Percentiles rank a stretch among this genome's conserved stretches.
Evolutionary conservation across 306 rosid genomes (phyloP).

Genomic region (Quercus engelmannii): DNA sequence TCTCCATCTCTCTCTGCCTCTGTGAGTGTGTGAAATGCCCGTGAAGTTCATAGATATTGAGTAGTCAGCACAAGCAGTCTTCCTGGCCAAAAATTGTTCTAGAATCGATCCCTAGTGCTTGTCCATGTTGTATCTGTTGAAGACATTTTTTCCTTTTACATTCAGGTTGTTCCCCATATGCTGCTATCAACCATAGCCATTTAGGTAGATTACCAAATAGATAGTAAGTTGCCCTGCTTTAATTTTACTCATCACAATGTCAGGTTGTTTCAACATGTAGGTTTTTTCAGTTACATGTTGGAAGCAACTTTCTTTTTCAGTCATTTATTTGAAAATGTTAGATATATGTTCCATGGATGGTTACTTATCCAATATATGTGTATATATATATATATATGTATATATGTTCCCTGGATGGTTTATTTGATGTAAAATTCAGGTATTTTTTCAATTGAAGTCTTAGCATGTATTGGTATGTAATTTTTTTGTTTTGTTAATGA

Average conservation of each 20-base stretch:
- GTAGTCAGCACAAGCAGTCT: not conserved
- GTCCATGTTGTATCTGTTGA: not conserved
- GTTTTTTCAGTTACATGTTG: not conserved
- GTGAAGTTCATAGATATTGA: not conserved
- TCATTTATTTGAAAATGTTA: not conserved
- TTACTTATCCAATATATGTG: not conserved
- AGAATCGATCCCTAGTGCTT: not conserved
- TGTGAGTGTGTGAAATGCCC: not conserved
- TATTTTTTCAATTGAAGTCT: not conserved
- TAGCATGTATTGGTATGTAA: not conserved
- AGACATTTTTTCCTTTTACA: not conserved
- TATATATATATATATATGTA: too few relatives aligned
- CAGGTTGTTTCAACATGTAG: not conserved
- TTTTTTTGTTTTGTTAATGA: not conserved
- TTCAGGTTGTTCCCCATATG: not conserved
- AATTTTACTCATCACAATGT: not conserved
- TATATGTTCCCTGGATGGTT: not conserved
- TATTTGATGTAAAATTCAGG: not conserved
- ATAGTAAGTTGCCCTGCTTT: not conserved
- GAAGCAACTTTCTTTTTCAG: slow-evolving; percentile 1
- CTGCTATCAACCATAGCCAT: not conserved
- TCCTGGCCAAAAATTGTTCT: not conserved
- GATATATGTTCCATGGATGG: not conserved
- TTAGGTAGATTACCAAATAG: not conserved
- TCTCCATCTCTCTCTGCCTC: not conserved